phyloP scores from a whole-genome alignment of 2,329 filamentous ascomycete species.

The Aspergillus sojae region DNA sequence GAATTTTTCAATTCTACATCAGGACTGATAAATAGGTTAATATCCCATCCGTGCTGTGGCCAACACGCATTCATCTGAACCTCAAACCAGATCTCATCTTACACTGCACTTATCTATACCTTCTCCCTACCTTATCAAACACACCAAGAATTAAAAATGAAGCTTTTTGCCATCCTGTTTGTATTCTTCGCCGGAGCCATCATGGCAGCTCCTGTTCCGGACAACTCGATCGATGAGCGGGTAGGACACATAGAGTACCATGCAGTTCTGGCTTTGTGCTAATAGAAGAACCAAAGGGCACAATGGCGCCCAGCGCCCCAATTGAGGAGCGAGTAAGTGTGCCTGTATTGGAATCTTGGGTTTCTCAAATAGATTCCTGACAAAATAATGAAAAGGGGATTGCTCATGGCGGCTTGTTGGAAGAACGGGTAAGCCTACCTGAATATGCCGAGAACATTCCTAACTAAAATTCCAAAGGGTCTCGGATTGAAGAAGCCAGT shows the following conservation, averaged over 20 bases:
- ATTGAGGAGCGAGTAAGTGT: background rate
- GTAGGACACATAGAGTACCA: background rate
- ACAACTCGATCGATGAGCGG: background rate
- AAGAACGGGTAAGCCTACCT: too few species aligned
- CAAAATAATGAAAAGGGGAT: background rate
- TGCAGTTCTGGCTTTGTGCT: background rate
- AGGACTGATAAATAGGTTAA: background rate
- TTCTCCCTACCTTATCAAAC: rapidly evolving
- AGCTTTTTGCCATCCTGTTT: background rate
- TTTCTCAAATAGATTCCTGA: background rate
- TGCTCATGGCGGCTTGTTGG: too few species aligned
- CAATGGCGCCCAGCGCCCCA: rapidly evolving
- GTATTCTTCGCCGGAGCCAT: background rate
- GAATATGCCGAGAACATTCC: too few species aligned
- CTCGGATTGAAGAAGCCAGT: too few species aligned
- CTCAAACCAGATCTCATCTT: background rate
- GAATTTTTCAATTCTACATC: rapidly evolving
- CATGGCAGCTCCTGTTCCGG: background rate
- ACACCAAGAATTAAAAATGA: background rate
- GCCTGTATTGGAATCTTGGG: rapidly evolving
- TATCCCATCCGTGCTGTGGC: rapidly evolving
- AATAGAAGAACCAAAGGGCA: background rate
- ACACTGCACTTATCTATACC: background rate
- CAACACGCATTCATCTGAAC: background rate
- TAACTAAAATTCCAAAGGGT: too few species aligned